Conservation (phyloP, 2,329 filamentous ascomycete genomes). For the Fusarium oligoseptatum region DNA sequence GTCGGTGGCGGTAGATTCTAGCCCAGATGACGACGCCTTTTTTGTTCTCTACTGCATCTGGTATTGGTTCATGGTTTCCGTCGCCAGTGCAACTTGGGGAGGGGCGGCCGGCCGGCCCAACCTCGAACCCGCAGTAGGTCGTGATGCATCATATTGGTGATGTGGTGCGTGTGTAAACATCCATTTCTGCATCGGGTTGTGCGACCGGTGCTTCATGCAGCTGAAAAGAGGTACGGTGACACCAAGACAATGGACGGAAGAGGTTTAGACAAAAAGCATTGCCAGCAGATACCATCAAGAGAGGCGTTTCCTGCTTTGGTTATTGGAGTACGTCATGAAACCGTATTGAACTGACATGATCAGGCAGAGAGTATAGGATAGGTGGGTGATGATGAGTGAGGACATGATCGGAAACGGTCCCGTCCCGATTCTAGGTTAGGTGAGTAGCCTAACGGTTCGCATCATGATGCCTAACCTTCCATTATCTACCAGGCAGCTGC, state of each 20-base stretch:
- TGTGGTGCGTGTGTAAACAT: background rate
- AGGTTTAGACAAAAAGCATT: background rate
- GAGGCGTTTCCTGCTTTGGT: background rate
- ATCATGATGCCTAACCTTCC: background rate
- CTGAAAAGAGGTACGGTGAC: background rate
- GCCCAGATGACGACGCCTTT: conserved; percentile 16
- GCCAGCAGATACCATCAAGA: background rate
- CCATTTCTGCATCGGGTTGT: background rate
- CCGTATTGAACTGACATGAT: background rate
- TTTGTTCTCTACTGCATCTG: background rate
- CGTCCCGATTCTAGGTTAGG: background rate
- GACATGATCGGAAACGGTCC: background rate
- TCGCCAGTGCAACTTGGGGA: background rate
- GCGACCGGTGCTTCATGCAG: background rate
- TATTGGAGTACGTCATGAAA: background rate
- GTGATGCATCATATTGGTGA: background rate
- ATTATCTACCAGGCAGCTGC: background rate
- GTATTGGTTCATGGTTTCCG: background rate
- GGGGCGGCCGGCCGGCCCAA: background rate
- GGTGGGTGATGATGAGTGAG: background rate
- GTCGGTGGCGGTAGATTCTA: conserved; percentile 1
- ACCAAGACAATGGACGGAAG: background rate
- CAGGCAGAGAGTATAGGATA: background rate
- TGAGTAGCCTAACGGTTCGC: background rate
- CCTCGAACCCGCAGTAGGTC: background rate